phyloP scores from a whole-genome alignment of 306 rosid species.

The Sophora flavescens region DNA sequence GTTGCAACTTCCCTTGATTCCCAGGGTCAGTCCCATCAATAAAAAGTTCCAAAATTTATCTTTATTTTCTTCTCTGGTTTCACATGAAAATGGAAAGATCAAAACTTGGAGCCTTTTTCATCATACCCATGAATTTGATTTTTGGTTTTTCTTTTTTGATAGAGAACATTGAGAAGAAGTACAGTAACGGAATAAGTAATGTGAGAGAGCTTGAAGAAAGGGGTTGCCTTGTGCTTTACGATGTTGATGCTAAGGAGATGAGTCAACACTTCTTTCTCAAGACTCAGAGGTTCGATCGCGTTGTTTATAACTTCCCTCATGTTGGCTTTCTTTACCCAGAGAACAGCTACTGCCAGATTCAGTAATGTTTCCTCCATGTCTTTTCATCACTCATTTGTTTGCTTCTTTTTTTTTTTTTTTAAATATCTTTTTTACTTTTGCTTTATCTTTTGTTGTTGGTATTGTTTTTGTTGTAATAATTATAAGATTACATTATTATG shows the following conservation, averaged over 20 bases:
- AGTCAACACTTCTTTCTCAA: conserved; percentile 74
- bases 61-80: not conserved
- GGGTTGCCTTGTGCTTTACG: conserved; percentile 66
- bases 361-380: conserved; percentile 49
- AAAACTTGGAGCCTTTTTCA: conserved; percentile 30
- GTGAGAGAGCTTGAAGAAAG: conserved; percentile 77
- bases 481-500: too few species aligned
- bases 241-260: conserved; percentile 76
- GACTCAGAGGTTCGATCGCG: conserved; percentile 82
- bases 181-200: conserved; percentile 63
- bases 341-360: conserved; percentile 74
- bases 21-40: conserved; percentile 51
- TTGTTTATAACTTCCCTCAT: conserved; percentile 88
- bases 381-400: not conserved
- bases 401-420: not conserved
- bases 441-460: too few species aligned
- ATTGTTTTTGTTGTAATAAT: too few species aligned
- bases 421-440: not conserved
- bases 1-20: conserved; percentile 85
- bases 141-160: not conserved
- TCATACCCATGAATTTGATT: conserved; percentile 20
- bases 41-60: not conserved
- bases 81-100: not conserved
- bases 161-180: conserved; percentile 68
- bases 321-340: conserved; percentile 82